Base-by-base conservation (phyloP, 164 flowering plant genomes). In the Protea cynaroides region DNA sequence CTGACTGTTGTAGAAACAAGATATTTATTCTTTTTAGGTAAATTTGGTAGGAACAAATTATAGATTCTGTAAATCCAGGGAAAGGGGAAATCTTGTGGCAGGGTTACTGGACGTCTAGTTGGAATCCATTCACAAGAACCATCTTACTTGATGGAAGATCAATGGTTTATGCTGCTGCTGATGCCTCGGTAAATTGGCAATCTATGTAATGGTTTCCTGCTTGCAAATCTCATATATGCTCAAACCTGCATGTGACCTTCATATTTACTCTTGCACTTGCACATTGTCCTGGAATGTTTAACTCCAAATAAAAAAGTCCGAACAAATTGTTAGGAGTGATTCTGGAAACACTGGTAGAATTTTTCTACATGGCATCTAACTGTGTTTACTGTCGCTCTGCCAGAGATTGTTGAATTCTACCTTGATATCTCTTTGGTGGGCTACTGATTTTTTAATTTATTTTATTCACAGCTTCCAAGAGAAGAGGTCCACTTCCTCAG, bases 381-480 rank as follows among this genome's bases (percentile, higher is more conserved):
- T 5, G 5, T 29, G 5, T 29, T 29, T 29, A 29, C 34, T 5
- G 5, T 29, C n/a, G n/a, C n/a, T n/a, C n/a, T n/a, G n/a, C n/a
- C n/a, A 29, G 5, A 29, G 34, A 2, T n/a, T n/a, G 34, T 29
- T 29, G 34, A 29, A 5, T 0, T 3, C 34, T 0, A 29, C 34
- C 34, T 44, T 44, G 49, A 44, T 49, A 4, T 15, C 46, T 9
- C 4, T 12, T 8, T 40, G 4, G 0, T 1, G 14, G 4, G 21
- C 38, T 40, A n/a, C n/a, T 66, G 25, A 65, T 17, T 22, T 43
- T 49, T 14, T 47, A 25, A n/a, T n/a, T 3, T 75, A 34, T 63
- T 43, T 21, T 29, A 25, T 55, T 69, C 78, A 76, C 88, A 83
- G 93, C 79, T 75, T 74, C 63, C 56, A 67, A 37, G 60, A 84